Evolutionary conservation across 305 asterid species (phyloP).

Genomic region (Fraxinus ornus): DNA sequence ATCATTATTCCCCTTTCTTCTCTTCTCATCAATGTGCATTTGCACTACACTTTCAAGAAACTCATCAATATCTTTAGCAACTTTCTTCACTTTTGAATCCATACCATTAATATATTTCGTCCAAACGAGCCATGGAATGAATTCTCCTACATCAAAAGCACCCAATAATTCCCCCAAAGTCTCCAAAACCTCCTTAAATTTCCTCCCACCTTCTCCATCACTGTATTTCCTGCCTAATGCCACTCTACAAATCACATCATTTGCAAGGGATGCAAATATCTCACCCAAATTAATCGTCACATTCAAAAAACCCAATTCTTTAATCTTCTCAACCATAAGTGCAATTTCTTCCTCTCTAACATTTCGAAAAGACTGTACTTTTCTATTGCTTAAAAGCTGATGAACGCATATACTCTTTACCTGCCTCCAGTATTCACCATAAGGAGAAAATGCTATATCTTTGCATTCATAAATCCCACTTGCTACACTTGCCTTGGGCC

Average conservation of each 20-base stretch:
- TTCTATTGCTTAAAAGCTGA: conserved; percentile 41
- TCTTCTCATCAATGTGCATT: conserved; percentile 21
- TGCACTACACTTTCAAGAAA: conserved; percentile 31
- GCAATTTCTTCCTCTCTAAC: conserved; percentile 43
- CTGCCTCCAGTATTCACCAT: conserved; percentile 49
- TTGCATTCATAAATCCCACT: conserved; percentile 37
- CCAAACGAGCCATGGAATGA: conserved; percentile 40
- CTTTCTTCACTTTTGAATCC: conserved; percentile 23
- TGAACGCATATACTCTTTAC: conserved; percentile 34
- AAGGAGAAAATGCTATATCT: conserved; percentile 38
- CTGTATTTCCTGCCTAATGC: conserved; percentile 35
- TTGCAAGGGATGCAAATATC: conserved; percentile 18
- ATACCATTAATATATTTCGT: conserved; percentile 26
- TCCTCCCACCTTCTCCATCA: conserved; percentile 30
- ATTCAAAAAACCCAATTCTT: conserved; percentile 6
- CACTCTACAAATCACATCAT: conserved; percentile 31
- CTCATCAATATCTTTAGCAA: conserved; percentile 28
- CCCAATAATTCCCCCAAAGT: conserved; percentile 28
- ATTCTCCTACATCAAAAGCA: conserved; percentile 31
- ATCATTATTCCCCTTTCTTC: background rate
- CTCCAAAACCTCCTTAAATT: conserved; percentile 36
- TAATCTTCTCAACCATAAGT: conserved; percentile 29
- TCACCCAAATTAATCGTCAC: conserved; percentile 25
- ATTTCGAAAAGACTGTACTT: conserved; percentile 36
- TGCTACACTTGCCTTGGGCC: conserved; percentile 38